These are phyloP conservation scores for Bipolaris oryzae DNA, from an alignment of 2,329 filamentous ascomycete genomes.

Conservation along the genomic window DNA sequence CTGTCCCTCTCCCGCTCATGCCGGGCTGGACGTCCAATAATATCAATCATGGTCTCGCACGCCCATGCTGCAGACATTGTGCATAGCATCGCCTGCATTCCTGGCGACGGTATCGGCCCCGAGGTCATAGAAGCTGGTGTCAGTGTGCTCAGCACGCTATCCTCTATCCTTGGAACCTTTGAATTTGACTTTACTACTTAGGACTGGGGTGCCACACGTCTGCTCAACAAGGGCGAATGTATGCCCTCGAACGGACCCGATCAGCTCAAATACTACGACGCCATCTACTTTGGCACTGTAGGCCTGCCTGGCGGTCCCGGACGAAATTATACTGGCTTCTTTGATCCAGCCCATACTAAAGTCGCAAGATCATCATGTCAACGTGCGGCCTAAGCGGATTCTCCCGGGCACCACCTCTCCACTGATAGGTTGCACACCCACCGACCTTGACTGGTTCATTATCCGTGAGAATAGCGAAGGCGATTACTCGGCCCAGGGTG, in stretches of 20 bases:
- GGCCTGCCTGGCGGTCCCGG: neutral
- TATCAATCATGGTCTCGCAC: slow-evolving; percentile 32
- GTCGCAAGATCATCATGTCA: neutral
- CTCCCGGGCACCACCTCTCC: neutral
- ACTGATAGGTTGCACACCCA: neutral
- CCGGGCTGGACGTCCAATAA: neutral
- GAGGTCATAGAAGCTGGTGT: slow-evolving; percentile 35
- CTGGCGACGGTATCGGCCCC: slow-evolving; percentile 43
- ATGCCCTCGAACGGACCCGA: neutral
- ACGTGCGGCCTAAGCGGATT: neutral
- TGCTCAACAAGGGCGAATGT: neutral
- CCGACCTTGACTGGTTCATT: neutral
- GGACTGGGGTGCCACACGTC: neutral
- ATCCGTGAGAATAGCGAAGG: neutral
- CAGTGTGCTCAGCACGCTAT: slow-evolving; percentile 41
- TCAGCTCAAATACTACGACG: neutral
- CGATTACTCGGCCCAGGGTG: neutral
- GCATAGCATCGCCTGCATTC: slow-evolving; percentile 41
- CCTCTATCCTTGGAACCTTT: neutral
- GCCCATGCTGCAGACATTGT: slow-evolving; percentile 36
- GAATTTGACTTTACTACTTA: neutral
- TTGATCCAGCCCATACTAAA: neutral
- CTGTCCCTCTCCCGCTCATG: neutral
- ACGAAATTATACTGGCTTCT: neutral
- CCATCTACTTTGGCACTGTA: neutral